Percentiles rank a stretch among this genome's conserved stretches.
Conservation (phyloP, 2,329 filamentous ascomycete species). For the Claviceps africana region DNA sequence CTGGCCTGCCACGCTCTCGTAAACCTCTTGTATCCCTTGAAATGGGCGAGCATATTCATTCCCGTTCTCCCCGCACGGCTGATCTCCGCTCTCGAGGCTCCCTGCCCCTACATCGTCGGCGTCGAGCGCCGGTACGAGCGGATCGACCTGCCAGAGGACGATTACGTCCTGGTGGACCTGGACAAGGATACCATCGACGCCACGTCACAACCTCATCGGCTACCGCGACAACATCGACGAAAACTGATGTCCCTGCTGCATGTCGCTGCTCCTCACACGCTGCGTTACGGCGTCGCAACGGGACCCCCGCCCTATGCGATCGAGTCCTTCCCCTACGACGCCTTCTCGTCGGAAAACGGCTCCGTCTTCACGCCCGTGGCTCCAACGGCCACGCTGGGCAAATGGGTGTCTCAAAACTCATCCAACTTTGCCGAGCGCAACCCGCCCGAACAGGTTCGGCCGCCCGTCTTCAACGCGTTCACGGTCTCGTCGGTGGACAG, state of each 20-base stretch:
- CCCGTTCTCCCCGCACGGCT: conserved; percentile 78
- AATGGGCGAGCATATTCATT: conserved; percentile 91
- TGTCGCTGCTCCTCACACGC: conserved; percentile 77
- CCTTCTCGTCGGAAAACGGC: conserved; percentile 76
- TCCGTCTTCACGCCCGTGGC: conserved; percentile 64
- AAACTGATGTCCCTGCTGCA: conserved; percentile 84
- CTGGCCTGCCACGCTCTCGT: conserved; percentile 78
- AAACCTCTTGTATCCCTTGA: conserved; percentile 75
- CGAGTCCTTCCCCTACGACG: conserved; percentile 81
- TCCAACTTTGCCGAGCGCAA: conserved; percentile 65
- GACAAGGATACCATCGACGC: conserved; percentile 85
- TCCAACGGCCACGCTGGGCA: conserved; percentile 58
- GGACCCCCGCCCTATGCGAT: conserved; percentile 87
- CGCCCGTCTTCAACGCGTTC: conserved; percentile 84
- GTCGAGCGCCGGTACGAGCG: conserved; percentile 85
- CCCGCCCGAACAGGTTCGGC: conserved; percentile 33
- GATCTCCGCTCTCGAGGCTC: conserved; percentile 81
- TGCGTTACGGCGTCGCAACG: conserved; percentile 70
- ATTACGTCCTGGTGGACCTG: conserved; percentile 88
- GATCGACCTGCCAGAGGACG: conserved; percentile 78
- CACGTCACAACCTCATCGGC: conserved; percentile 57
- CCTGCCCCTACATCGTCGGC: conserved; percentile 93
- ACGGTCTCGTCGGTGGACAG: conserved; percentile 57
- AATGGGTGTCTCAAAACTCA: conserved; percentile 81
- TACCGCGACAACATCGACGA: conserved; percentile 78